Percentiles rank a stretch among this genome's conserved stretches.
These are phyloP conservation scores for Beauveria sp. DNA, from an alignment of 2,329 filamentous ascomycete genomes.

Conservation along the genomic window DNA sequence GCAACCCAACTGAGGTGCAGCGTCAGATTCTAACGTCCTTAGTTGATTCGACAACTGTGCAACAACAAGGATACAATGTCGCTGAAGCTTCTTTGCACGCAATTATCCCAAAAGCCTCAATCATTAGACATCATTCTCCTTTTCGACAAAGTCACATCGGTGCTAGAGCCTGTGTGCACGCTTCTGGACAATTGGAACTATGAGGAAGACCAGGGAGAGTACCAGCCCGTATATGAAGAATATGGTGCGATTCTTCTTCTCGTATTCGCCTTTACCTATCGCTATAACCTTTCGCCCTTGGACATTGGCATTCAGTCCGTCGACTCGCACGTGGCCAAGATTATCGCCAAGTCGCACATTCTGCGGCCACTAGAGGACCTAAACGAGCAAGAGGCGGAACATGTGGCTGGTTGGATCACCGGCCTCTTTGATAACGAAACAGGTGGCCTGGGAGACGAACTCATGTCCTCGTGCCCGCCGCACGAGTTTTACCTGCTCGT, in stretches of 20 bases:
- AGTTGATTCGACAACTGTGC: constrained; percentile 64
- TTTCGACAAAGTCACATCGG: constrained; percentile 61
- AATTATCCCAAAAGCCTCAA: constrained; percentile 64
- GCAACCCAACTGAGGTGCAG: constrained; percentile 12
- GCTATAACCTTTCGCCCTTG: constrained; percentile 57
- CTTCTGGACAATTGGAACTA: constrained; percentile 73
- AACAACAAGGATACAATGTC: constrained; percentile 69
- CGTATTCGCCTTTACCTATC: constrained; percentile 65
- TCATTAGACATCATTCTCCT: constrained; percentile 68
- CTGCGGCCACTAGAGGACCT: constrained; percentile 52
- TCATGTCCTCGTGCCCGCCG: constrained; percentile 74
- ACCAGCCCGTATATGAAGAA: constrained; percentile 79
- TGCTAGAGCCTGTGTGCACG: constrained; percentile 66
- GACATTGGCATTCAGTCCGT: constrained; percentile 55
- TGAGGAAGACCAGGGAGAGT: constrained; percentile 76
- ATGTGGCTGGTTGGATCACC: constrained; percentile 67
- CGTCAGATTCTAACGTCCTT: constrained; percentile 2
- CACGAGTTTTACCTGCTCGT: constrained; percentile 77
- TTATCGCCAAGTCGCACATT: constrained; percentile 53
- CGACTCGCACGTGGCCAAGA: constrained; percentile 61
- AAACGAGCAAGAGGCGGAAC: constrained; percentile 53
- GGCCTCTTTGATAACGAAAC: constrained; percentile 70
- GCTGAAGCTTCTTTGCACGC: constrained; percentile 65
- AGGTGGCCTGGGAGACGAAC: constrained; percentile 66
- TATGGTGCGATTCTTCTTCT: constrained; percentile 71